Percentiles rank a stretch among this genome's conserved stretches.
These are phyloP conservation scores for Exophiala xenobiotica DNA, from an alignment of 2,329 filamentous ascomycete species.

Conservation along the genomic window DNA sequence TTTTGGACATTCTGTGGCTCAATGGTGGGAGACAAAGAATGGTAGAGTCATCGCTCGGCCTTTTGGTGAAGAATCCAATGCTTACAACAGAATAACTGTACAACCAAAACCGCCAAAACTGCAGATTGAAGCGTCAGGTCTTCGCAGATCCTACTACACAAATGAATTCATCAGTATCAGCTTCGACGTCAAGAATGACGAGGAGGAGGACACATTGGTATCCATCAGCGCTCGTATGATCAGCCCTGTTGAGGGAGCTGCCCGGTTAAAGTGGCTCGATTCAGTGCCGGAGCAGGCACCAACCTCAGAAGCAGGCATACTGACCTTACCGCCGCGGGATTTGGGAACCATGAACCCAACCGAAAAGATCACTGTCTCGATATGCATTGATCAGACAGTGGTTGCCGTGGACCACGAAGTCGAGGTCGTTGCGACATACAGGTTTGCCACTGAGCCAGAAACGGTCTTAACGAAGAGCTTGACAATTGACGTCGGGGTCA, in stretches of 20 bases:
- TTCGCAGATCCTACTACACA: constrained; percentile 75
- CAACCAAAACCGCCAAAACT: constrained; percentile 90
- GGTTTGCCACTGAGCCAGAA: constrained; percentile 73
- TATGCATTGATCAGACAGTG: constrained; percentile 55
- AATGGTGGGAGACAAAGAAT: constrained; percentile 45
- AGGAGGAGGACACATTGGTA: constrained; percentile 74
- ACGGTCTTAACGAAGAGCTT: constrained; percentile 77
- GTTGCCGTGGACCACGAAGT: constrained; percentile 63
- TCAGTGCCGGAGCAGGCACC: constrained; percentile 32
- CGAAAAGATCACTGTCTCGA: constrained; percentile 34
- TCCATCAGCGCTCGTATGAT: constrained; percentile 68
- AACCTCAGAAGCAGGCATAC: constrained; percentile 20
- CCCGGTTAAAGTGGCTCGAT: constrained; percentile 49
- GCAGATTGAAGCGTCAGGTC: constrained; percentile 65
- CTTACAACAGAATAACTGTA: constrained; percentile 62
- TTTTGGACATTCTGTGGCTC: constrained; percentile 35
- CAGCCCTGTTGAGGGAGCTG: constrained; percentile 53
- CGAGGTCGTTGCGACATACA: constrained; percentile 72
- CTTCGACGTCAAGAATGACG: constrained; percentile 74
- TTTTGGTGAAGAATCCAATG: constrained; percentile 48
- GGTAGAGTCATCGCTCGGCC: constrained; percentile 39
- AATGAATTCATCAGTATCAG: constrained; percentile 71
- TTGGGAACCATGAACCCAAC: constrained; percentile 34
- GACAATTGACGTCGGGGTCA: constrained; percentile 67
- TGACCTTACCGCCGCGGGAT: constrained; percentile 11